Evolutionary conservation across 2,329 filamentous ascomycete species (phyloP).

Genomic region (Xylariaceae sp.): DNA sequence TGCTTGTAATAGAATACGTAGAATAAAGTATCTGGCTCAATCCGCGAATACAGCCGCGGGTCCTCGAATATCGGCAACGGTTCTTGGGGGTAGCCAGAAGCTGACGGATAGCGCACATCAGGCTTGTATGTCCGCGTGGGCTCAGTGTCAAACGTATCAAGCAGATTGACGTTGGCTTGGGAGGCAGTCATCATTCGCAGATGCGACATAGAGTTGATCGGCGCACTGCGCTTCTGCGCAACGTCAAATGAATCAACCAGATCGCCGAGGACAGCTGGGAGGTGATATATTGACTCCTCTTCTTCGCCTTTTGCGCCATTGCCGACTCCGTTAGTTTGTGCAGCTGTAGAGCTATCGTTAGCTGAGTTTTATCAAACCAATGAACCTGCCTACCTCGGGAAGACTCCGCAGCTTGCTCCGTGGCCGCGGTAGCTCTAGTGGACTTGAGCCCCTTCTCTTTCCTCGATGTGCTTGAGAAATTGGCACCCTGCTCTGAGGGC

Average conservation of each 20-base stretch:
- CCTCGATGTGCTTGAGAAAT: slow-evolving; percentile 19
- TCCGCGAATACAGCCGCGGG: slow-evolving; percentile 77
- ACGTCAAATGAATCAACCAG: slow-evolving; percentile 86
- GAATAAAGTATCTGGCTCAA: slow-evolving; percentile 94
- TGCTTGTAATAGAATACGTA: slow-evolving; percentile 99
- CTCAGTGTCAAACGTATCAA: slow-evolving; percentile 75
- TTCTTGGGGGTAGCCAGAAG: slow-evolving; percentile 86
- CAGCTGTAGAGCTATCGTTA: slow-evolving; percentile 19
- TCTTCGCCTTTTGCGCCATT: slow-evolving; percentile 48
- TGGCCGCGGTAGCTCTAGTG: slow-evolving; percentile 32
- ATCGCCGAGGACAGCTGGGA: slow-evolving; percentile 84
- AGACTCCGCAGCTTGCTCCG: slow-evolving; percentile 36
- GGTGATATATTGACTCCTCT: slow-evolving; percentile 80
- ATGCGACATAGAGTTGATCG: slow-evolving; percentile 60
- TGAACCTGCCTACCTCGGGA: slow-evolving; percentile 36
- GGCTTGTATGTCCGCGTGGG: slow-evolving; percentile 81
- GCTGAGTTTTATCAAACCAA: too few species aligned
- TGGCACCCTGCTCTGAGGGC: slow-evolving; percentile 19
- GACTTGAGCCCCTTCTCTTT: slow-evolving; percentile 36
- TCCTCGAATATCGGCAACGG: slow-evolving; percentile 91
- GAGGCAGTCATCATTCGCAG: slow-evolving; percentile 73
- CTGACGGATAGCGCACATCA: slow-evolving; percentile 69
- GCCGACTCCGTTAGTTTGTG: slow-evolving; percentile 46
- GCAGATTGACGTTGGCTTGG: slow-evolving; percentile 57
- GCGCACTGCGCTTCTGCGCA: slow-evolving; percentile 65